Conservation (phyloP, 139 green algal genomes). For the Ulvella scutata region DNA sequence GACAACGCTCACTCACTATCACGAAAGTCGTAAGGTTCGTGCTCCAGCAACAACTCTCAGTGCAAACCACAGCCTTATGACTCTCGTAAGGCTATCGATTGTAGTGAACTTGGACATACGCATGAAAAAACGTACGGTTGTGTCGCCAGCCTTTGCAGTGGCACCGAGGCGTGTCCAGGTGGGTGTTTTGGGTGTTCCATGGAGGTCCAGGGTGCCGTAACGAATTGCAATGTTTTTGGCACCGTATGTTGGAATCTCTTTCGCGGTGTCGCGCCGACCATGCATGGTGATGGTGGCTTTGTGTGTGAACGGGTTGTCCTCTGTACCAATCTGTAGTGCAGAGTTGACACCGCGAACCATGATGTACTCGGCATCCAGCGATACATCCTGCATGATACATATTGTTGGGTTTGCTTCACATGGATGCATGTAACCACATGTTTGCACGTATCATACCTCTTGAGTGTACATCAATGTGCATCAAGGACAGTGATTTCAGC, state of each 20-base stretch:
- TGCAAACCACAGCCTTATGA: no score
- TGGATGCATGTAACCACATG: conserved; percentile 24
- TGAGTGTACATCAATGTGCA: conserved; percentile 27
- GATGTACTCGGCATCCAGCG: conserved; percentile 16
- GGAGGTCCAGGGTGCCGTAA: conserved; percentile 27
- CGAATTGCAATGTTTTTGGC: conserved; percentile 41
- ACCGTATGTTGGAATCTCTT: conserved; percentile 49
- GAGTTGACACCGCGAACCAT: conserved; percentile 9
- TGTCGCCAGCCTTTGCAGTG: conserved; percentile 17
- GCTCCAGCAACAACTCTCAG: no score
- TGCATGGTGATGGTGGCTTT: conserved; percentile 42
- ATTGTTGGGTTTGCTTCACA: conserved; percentile 16
- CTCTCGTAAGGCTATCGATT: no score
- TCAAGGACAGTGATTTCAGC: not conserved
- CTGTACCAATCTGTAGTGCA: conserved; percentile 7
- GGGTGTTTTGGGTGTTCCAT: conserved; percentile 33
- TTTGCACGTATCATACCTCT: conserved; percentile 38
- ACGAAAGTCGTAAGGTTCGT: no score
- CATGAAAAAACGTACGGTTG: no score
- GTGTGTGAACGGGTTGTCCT: conserved; percentile 12
- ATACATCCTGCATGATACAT: conserved; percentile 1
- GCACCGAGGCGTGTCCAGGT: conserved; percentile 33
- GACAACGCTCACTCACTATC: no score
- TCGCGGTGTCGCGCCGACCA: conserved; percentile 15
- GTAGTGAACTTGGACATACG: no score